Evolutionary conservation across 352 stramenopile genomes (phyloP).

Genomic region (Saprolegnia diclina): DNA sequence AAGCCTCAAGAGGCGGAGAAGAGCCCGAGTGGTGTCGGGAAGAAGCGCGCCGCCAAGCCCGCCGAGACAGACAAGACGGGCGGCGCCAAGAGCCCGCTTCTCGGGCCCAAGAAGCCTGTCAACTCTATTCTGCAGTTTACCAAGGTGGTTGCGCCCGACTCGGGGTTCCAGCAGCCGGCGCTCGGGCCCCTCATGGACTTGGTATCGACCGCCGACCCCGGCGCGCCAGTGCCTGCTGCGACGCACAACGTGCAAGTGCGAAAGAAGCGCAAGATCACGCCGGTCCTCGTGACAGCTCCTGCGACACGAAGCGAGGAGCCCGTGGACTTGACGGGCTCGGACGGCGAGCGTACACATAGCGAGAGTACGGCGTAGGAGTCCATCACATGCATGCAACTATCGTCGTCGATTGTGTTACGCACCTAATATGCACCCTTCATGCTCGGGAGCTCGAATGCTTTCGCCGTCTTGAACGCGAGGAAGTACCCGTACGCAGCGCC

Average conservation of each 20-base stretch:
- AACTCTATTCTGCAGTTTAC: conserved; percentile 21
- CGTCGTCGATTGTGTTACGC: neutral
- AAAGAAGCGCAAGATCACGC: conserved; percentile 77
- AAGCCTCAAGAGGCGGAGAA: neutral
- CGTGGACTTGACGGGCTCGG: neutral
- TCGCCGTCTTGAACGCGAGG: conserved; percentile 82
- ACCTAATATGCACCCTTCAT: conserved; percentile 54
- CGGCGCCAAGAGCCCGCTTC: conserved; percentile 28
- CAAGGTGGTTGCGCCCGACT: neutral
- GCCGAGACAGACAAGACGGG: conserved; percentile 29
- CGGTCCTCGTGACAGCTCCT: conserved; percentile 33
- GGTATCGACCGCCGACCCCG: conserved; percentile 17
- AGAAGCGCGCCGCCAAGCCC: neutral
- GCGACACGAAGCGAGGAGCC: neutral
- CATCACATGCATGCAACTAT: too few species aligned
- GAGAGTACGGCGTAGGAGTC: neutral
- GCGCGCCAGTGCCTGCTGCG: neutral
- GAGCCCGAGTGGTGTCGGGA: neutral
- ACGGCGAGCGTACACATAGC: neutral
- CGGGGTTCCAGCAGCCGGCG: neutral
- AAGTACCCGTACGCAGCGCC: conserved; percentile 78
- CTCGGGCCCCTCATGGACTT: neutral
- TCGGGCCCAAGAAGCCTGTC: conserved; percentile 30
- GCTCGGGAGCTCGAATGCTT: conserved; percentile 77
- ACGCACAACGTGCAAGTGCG: conserved; percentile 61